Evolutionary conservation across 2,329 filamentous ascomycete genomes (phyloP).

Genomic region (Calonectria pauciramosa): DNA sequence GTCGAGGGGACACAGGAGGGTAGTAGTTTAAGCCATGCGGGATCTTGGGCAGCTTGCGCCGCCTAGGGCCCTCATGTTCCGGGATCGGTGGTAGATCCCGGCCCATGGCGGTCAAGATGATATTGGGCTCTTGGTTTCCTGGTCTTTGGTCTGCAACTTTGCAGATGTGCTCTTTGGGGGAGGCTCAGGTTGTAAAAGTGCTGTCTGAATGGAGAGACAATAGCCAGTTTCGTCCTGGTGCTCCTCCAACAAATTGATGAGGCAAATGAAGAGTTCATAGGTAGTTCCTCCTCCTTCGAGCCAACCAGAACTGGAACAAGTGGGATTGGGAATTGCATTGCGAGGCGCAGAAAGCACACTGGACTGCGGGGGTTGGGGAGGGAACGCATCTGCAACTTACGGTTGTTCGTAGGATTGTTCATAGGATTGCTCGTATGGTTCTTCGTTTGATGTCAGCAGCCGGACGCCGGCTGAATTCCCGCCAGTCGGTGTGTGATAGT

Average conservation of each 20-base stretch:
- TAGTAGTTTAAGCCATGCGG: slow-evolving; percentile 40
- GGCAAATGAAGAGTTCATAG: neutral
- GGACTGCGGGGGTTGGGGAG: slow-evolving; percentile 19
- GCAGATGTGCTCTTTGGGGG: slow-evolving; percentile 52
- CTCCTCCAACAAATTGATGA: slow-evolving; percentile 22
- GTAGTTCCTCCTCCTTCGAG: neutral
- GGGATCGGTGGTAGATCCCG: slow-evolving; percentile 65
- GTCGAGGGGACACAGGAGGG: slow-evolving; percentile 32
- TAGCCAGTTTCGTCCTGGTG: slow-evolving; percentile 9
- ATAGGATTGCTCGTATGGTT: slow-evolving; percentile 63
- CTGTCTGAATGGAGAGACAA: slow-evolving; percentile 31
- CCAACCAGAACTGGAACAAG: neutral
- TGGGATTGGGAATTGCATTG: slow-evolving; percentile 29
- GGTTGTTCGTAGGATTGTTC: slow-evolving; percentile 67
- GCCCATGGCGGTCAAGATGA: slow-evolving; percentile 50
- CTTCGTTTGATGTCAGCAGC: slow-evolving; percentile 74
- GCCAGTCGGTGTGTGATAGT: slow-evolving; percentile 60
- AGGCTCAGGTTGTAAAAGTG: slow-evolving; percentile 30
- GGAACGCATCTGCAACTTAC: slow-evolving; percentile 63
- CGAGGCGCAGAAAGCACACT: neutral
- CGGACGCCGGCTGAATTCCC: slow-evolving; percentile 68
- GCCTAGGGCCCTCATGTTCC: slow-evolving; percentile 59
- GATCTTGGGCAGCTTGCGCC: slow-evolving; percentile 49
- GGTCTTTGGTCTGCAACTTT: slow-evolving; percentile 64
- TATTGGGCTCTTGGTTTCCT: slow-evolving; percentile 49